Conservation (phyloP, 768 basidiomycete genomes). For the Pholiota molesta region DNA sequence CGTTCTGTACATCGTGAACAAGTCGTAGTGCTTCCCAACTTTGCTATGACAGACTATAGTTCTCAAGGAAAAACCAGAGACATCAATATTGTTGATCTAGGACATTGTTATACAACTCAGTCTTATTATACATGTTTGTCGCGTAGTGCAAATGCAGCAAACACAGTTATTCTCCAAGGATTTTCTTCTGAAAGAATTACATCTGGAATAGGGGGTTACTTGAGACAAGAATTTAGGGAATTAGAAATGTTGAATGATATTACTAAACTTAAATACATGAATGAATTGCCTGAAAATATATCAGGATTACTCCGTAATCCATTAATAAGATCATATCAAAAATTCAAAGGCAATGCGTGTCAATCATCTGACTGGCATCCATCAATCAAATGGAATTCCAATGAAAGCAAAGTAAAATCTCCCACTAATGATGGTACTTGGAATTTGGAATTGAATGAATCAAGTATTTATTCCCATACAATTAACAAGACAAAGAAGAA, state of each 20-base stretch:
- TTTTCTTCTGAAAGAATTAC: slow-evolving; percentile 24
- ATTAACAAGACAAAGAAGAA: too few species aligned
- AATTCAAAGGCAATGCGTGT: neutral
- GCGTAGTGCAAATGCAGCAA: slow-evolving; percentile 26
- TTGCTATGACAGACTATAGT: slow-evolving; percentile 34
- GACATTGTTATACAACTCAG: slow-evolving; percentile 18
- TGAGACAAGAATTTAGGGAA: slow-evolving; percentile 30
- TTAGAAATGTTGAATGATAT: slow-evolving; percentile 33
- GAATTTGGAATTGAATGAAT: too few species aligned
- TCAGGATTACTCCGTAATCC: slow-evolving; percentile 18
- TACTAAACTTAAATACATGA: slow-evolving; percentile 20
- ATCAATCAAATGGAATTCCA: neutral
- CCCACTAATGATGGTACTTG: too few species aligned
- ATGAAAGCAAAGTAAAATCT: too few species aligned
- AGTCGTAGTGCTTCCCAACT: slow-evolving; percentile 30
- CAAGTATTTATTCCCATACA: too few species aligned
- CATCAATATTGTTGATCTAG: slow-evolving; percentile 29
- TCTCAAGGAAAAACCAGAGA: slow-evolving; percentile 28
- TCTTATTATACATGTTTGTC: slow-evolving; percentile 31
- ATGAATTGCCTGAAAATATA: slow-evolving; percentile 10
- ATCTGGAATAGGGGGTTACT: slow-evolving; percentile 16
- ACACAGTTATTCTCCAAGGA: slow-evolving; percentile 29
- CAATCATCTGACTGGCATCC: neutral
- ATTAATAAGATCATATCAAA: slow-evolving; percentile 10
- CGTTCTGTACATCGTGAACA: slow-evolving; percentile 13